Base-by-base conservation (phyloP, 805 yeast species). In the Osmozyma mogii region DNA sequence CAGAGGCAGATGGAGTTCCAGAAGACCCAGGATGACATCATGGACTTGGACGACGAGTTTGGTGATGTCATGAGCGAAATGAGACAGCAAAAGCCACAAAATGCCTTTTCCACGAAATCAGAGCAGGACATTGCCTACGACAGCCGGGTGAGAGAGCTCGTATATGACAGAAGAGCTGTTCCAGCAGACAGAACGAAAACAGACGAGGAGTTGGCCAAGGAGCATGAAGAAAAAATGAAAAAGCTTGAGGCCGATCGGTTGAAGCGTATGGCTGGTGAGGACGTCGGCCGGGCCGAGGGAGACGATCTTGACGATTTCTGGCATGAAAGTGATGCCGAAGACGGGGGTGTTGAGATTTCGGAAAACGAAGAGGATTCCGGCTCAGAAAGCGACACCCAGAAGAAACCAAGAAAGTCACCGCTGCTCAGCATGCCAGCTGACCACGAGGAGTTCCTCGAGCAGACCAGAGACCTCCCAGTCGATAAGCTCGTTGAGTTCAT, bases 121-220 rank as follows among this genome's bases (percentile, higher is more conserved):
- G 47, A 63, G 1, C 68, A 67, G 29, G 68, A 65, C 18, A 52
- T 62, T 8, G 74, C 68, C 15, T 83, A 83, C 51, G 87, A 80
- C 45, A 64, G 62, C 45, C 72, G 75, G 42, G 82, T 82, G 12
- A 68, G 74, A 38, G 80, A 76, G 46, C 65, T 81, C 36, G 70
- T 74, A 3, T 61, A 78, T 45, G 92, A 83, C 37, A 74, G 75
- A 53, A 68, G 88, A 49, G 79, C 92, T 8, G 87, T 70, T 2
- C 92, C 92, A 18, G 76, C 88, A 14, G 89, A 81, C 32, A 68
- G 88, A 56, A 80, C 89, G 2, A 80, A 81, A 50, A 81, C 92
- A 1, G 77, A 70, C 3, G 87, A 82, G 52, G 92, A 83, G 51
- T 31, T 80, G 9, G 61, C 58, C 27, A 58, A 64, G 22, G 89